Base-by-base conservation (phyloP, 208 protist genomes). In the Phytomonas sp. region DNA sequence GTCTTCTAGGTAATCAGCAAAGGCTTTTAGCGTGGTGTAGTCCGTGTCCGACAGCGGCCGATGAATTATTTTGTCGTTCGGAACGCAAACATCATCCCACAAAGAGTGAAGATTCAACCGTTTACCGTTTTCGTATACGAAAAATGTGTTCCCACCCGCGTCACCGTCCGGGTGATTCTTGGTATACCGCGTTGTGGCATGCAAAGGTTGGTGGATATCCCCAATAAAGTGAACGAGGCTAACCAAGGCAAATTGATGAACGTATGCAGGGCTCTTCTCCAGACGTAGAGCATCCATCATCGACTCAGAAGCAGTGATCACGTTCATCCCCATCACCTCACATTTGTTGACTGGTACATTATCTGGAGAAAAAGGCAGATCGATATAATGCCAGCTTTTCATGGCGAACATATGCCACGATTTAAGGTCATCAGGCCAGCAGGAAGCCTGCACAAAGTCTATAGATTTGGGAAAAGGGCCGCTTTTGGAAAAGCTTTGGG, bases 181-280 rank as follows among this genome's bases (percentile, higher is more conserved):
- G 2, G 84, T 87, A 64, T 87, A 83, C 34, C 77, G 59, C 30
- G 75, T 68, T 0, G 78, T 68, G 28, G 81, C 68, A 72, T 96
- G 92, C 72, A 96, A 74, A 0, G 92, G 92, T 70, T 95, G 89
- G 66, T 96, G 92, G 43, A 91, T 78, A 37, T 96, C 92, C 9
- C 89, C 92, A 56, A 90, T 80, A 36, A 95, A 86, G 77, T 96
- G 92, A 7, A 92, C 63, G 3, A 94, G 67, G 71, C 93, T 82
- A 15, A 77, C 86, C 60, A 93, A 73, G 0, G 88, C 82, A 77
- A 96, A 93, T 59, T 79, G 74, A 7, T 78, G 34, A 63, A 82
- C 68, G 73, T 88, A 96, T 33, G 75, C n/a, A 26, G 77, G 80
- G 13, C 1, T 61, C 70, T 15, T 20, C 34, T 30, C 3, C 74